Evolutionary conservation across 306 rosid genomes (phyloP), one percentile per base, ranked within the genome.

Genomic region (Fragaria ananassa): DNA sequence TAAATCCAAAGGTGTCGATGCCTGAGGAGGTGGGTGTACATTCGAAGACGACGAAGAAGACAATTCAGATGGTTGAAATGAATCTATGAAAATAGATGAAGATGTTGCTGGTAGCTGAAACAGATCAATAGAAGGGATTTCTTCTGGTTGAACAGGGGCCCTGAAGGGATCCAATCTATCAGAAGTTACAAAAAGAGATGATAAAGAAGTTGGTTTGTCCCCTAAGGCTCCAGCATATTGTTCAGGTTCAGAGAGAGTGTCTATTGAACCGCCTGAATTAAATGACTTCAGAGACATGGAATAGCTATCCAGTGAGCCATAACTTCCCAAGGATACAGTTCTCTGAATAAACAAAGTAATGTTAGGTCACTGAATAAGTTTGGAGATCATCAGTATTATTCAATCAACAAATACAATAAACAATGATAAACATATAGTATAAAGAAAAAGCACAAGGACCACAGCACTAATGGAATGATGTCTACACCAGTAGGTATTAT

Each of bases 251-350:
- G 84, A 70, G 63, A 83, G 80, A 31, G 67, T 71, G 76, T 91
- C 89, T 61, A 85, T 79, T 70, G 83, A n/a, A 71, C 86, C 82
- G 51, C 84, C 88, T 39, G 90, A 85, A 78, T 71, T 77, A 76
- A 81, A 79, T 37, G 91, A 89, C 74, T 85, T 85, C 25, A 74
- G 72, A 77, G 91, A 78, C 67, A 81, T 50, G 56, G 83, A 76
- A 75, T 83, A 81, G 85, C 91, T 71, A 74, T 80, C 94, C 51
- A 74, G 71, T 37, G 94, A 88, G 57, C 87, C 88, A 54, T 80
- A 85, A 75, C 88, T 87, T 68, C 89, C 83, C 1, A 79, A 60
- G 68, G 93, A 88, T 78, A 81, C 68, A 58, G 86, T 86, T 81
- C 92, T 90, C 97, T 90, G 74, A 71, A 72, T 10, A 72, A 72